Percentiles rank a stretch among this genome's conserved stretches.
These are phyloP conservation scores for Zygoascus tannicola DNA, from an alignment of 805 yeast species.

Conservation along the genomic window DNA sequence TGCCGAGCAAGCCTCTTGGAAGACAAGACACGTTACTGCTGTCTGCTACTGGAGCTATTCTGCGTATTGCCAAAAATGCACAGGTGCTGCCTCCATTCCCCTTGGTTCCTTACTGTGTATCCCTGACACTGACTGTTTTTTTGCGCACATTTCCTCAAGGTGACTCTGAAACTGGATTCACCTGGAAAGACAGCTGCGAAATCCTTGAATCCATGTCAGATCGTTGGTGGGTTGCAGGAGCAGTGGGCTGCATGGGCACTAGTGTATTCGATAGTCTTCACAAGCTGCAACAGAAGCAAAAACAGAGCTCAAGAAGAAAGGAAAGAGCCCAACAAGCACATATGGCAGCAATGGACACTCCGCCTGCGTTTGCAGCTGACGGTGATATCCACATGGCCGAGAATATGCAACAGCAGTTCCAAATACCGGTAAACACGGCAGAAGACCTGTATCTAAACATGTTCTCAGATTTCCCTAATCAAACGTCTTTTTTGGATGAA, in stretches of 20 bases:
- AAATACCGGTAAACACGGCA: neutral
- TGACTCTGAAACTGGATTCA: conserved; percentile 22
- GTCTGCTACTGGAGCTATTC: conserved; percentile 22
- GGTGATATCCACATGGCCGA: neutral
- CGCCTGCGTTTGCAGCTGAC: neutral
- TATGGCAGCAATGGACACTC: neutral
- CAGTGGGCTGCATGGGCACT: conserved; percentile 29
- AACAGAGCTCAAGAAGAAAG: neutral
- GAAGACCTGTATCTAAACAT: conserved; percentile 24
- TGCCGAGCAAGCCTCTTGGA: neutral
- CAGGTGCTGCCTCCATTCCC: conserved; percentile 26
- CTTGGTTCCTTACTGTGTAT: conserved; percentile 28
- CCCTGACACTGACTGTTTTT: conserved; percentile 30
- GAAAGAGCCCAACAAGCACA: neutral
- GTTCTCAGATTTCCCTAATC: conserved; percentile 29
- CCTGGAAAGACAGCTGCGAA: conserved; percentile 24
- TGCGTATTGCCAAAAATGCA: conserved; percentile 20
- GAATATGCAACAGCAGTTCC: neutral
- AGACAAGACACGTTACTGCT: conserved; percentile 10
- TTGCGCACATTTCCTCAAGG: conserved; percentile 24
- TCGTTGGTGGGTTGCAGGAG: conserved; percentile 31
- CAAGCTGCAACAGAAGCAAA: conserved; percentile 5
- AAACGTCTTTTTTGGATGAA: conserved; percentile 26
- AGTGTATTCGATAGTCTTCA: conserved; percentile 20
- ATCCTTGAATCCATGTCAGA: conserved; percentile 22